Conservation (phyloP, 2,329 filamentous ascomycete genomes). For the Dothideomycetes sp. region DNA sequence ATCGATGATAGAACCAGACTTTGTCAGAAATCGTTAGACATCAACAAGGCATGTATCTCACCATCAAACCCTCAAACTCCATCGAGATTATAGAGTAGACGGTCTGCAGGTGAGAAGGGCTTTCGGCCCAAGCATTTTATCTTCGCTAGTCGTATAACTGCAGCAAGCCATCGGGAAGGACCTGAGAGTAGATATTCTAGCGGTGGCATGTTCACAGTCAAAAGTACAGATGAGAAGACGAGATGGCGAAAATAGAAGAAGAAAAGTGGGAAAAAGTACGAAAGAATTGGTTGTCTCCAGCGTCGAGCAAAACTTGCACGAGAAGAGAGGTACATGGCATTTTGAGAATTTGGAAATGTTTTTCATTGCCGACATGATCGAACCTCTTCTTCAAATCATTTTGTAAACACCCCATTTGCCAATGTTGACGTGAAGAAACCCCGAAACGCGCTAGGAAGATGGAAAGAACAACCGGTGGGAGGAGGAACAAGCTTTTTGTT, state of each 20-base stretch:
- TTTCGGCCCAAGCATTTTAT: conserved; percentile 49
- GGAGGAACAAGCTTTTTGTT: neutral
- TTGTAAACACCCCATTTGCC: conserved; percentile 7
- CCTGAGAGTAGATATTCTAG: conserved; percentile 85
- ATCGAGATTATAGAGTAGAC: conserved; percentile 47
- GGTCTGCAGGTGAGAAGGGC: conserved; percentile 70
- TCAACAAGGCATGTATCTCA: conserved; percentile 54
- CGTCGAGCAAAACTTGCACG: neutral
- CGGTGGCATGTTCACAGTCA: conserved; percentile 35
- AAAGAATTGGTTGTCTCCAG: neutral
- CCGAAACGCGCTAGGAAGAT: conserved; percentile 8
- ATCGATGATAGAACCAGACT: neutral
- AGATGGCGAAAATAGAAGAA: neutral
- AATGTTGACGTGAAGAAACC: conserved; percentile 3
- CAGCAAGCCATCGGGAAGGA: conserved; percentile 60
- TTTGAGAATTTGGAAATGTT: conserved; percentile 6
- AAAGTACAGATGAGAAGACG: neutral
- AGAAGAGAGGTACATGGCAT: neutral
- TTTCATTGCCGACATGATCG: conserved; percentile 10
- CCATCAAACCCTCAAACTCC: conserved; percentile 73
- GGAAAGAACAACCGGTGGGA: too few relatives aligned
- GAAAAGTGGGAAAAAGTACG: neutral
- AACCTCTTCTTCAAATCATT: conserved; percentile 8
- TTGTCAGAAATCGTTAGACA: neutral
- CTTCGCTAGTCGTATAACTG: conserved; percentile 93